A percentile compares a stretch with the other conserved stretches of the same genome.
phyloP scores from a whole-genome alignment of 495 filamentous ascomycete species.

The Tirmania nivea region DNA sequence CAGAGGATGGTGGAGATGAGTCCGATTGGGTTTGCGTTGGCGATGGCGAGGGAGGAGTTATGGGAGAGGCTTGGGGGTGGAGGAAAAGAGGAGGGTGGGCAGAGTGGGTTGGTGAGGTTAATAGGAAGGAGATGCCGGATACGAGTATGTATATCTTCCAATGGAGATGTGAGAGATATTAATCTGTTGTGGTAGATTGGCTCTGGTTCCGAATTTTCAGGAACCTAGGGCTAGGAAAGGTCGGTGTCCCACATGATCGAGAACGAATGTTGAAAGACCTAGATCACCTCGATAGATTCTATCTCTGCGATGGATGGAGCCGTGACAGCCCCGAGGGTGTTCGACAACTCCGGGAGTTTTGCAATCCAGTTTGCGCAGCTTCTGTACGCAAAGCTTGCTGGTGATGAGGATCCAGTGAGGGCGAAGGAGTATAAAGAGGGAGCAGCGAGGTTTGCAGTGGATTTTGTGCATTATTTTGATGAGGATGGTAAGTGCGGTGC shows the following conservation, averaged over 20 bases:
- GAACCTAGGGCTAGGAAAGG: slow-evolving; percentile 51
- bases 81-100: slow-evolving; percentile 38
- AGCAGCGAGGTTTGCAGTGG: slow-evolving; percentile 40
- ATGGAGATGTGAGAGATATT: no score
- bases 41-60: slow-evolving; percentile 24
- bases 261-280: slow-evolving; percentile 49
- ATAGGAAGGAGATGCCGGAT: slow-evolving; percentile 48
- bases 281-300: slow-evolving; percentile 56
- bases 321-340: slow-evolving; percentile 59
- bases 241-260: slow-evolving; percentile 43
- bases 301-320: slow-evolving; percentile 57
- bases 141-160: slow-evolving; percentile 30
- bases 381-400: slow-evolving; percentile 51
- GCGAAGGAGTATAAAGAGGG: slow-evolving; percentile 48
- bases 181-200: no score
- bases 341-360: slow-evolving; percentile 52
- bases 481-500: no score
- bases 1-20: slow-evolving; percentile 78
- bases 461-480: slow-evolving; percentile 57
- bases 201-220: slow-evolving; percentile 70
- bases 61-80: slow-evolving; percentile 41
- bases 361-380: slow-evolving; percentile 61
- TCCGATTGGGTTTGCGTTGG: slow-evolving; percentile 32
- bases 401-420: slow-evolving; percentile 40
- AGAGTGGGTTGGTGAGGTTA: slow-evolving; percentile 51